phyloP scores from a whole-genome alignment of 768 basidiomycete species.

The Lentinula boryana region DNA sequence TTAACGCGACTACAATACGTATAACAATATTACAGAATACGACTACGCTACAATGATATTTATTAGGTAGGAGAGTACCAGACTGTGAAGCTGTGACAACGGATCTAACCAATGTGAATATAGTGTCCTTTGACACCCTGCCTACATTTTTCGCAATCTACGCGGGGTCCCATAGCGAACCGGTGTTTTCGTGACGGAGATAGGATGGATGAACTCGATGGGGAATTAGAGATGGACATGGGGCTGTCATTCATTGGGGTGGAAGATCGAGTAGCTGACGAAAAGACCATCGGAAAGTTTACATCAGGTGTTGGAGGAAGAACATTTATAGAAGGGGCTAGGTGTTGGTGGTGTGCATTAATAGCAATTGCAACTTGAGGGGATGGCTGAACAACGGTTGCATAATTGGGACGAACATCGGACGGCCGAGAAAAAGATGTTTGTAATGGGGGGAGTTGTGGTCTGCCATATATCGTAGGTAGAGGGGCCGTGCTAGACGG shows the following conservation, averaged over 20 bases:
- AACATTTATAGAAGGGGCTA: slow-evolving; percentile 20
- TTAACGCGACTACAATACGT: not conserved
- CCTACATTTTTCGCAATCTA: slow-evolving; percentile 63
- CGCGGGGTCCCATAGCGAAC: slow-evolving; percentile 67
- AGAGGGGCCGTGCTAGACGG: not conserved
- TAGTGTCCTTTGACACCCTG: slow-evolving; percentile 66
- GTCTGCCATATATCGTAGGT: slow-evolving; percentile 5
- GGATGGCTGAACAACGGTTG: not conserved
- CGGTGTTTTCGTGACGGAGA: slow-evolving; percentile 31
- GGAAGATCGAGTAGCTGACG: slow-evolving; percentile 13
- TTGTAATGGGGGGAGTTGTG: slow-evolving; percentile 12
- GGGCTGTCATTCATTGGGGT: slow-evolving; percentile 14
- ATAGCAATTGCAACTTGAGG: not conserved
- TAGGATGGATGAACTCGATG: slow-evolving; percentile 14
- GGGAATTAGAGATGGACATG: slow-evolving; percentile 20
- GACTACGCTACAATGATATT: not conserved
- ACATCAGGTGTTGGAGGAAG: slow-evolving; percentile 22
- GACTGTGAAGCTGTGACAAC: not conserved
- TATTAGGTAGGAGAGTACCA: not conserved
- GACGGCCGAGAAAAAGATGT: slow-evolving; percentile 12
- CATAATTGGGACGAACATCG: not conserved
- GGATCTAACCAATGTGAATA: slow-evolving; percentile 51
- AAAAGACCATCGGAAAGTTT: slow-evolving; percentile 4
- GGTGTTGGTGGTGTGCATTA: not conserved
- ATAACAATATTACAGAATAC: not conserved